These are phyloP conservation scores for Gossypium gossypioides DNA, from an alignment of 441 rosid species.

Conservation along the genomic window DNA sequence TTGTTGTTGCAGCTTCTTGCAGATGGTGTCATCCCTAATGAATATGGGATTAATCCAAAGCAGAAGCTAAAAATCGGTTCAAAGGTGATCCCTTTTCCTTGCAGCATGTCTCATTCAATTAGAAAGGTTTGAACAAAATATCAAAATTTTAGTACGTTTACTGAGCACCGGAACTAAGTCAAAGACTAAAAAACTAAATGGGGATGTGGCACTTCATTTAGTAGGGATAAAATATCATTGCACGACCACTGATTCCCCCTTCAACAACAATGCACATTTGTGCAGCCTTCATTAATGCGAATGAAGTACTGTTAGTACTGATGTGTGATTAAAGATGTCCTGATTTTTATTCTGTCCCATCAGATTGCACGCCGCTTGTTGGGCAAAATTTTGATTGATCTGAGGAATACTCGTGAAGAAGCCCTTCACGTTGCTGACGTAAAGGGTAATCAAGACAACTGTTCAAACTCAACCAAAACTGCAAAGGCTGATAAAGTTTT, in stretches of 20 bases:
- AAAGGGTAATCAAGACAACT: slow-evolving; percentile 66
- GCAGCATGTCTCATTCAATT: background rate
- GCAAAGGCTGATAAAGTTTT: slow-evolving; percentile 44
- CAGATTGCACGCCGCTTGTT: slow-evolving; percentile 96
- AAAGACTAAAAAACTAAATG: background rate
- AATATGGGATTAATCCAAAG: slow-evolving; percentile 95
- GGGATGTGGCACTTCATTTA: background rate
- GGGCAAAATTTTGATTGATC: slow-evolving; percentile 95
- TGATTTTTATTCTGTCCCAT: slow-evolving; percentile 7
- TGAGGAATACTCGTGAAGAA: slow-evolving; percentile 94
- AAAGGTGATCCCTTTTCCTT: slow-evolving; percentile 41
- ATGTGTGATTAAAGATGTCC: background rate
- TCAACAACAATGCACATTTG: background rate
- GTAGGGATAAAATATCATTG: background rate
- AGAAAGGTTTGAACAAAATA: background rate
- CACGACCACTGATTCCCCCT: background rate
- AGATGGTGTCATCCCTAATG: slow-evolving; percentile 99
- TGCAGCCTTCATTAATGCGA: background rate
- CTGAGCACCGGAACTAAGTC: background rate
- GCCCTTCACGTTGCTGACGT: slow-evolving; percentile 82
- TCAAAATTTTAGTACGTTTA: background rate
- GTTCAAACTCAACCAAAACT: slow-evolving; percentile 28
- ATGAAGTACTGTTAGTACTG: background rate
- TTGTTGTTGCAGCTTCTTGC: slow-evolving; percentile 33
- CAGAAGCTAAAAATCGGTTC: slow-evolving; percentile 98